These are phyloP conservation scores for Daldinia grandis DNA, from an alignment of 495 filamentous ascomycete genomes.

Conservation along the genomic window DNA sequence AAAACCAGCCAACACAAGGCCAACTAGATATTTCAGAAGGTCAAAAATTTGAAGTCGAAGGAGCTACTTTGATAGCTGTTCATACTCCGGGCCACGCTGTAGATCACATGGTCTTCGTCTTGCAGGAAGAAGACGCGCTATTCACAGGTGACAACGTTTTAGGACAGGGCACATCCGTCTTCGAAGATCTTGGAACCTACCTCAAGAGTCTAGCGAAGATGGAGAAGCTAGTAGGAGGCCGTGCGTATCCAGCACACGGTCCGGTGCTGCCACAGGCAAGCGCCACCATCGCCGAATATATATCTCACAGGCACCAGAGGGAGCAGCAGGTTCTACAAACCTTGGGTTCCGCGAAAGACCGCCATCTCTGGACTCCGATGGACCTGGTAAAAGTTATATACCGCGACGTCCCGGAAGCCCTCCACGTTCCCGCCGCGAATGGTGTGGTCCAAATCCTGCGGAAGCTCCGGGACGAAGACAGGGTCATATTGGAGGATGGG, in stretches of 20 bases:
- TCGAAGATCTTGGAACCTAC: slow-evolving; percentile 81
- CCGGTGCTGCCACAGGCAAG: slow-evolving; percentile 72
- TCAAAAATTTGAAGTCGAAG: slow-evolving; percentile 76
- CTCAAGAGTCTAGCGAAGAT: slow-evolving; percentile 77
- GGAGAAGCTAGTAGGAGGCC: slow-evolving; percentile 67
- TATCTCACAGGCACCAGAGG: slow-evolving; percentile 77
- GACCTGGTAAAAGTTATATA: slow-evolving; percentile 90
- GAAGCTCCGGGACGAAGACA: slow-evolving; percentile 75
- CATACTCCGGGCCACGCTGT: slow-evolving; percentile 86
- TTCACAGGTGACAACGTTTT: slow-evolving; percentile 97
- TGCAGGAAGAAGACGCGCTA: slow-evolving; percentile 82
- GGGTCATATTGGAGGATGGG: slow-evolving; percentile 57
- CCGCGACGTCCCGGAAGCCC: slow-evolving; percentile 73
- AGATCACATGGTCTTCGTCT: slow-evolving; percentile 81
- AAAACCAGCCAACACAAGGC: slow-evolving; percentile 56
- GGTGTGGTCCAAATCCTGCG: slow-evolving; percentile 73
- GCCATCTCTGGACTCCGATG: slow-evolving; percentile 68
- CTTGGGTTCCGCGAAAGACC: slow-evolving; percentile 55
- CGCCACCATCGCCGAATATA: slow-evolving; percentile 78
- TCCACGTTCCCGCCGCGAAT: slow-evolving; percentile 75
- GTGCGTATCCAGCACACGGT: slow-evolving; percentile 92
- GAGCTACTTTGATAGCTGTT: slow-evolving; percentile 76
- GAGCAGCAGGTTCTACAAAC: slow-evolving; percentile 83
- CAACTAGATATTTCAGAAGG: slow-evolving; percentile 71
- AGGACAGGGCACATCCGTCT: slow-evolving; percentile 92